These are phyloP conservation scores for Zalaria obscura DNA, from an alignment of 2,329 filamentous ascomycete species.

Conservation along the genomic window DNA sequence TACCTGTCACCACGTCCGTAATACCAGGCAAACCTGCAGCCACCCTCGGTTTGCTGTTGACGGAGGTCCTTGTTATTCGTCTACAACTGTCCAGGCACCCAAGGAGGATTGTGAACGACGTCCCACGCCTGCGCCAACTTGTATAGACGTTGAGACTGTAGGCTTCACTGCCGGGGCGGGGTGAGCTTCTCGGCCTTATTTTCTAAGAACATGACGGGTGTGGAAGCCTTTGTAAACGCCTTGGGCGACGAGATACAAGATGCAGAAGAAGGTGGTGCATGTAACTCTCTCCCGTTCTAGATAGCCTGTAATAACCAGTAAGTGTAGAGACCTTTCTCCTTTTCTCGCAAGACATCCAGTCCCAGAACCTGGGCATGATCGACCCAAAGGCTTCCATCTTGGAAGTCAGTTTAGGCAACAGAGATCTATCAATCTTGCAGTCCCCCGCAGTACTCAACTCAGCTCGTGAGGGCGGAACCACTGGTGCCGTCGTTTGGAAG, in stretches of 20 bases:
- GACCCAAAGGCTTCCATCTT: constrained; percentile 53
- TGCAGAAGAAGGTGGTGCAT: constrained; percentile 7
- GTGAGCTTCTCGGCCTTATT: no score
- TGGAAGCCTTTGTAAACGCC: constrained; percentile 21
- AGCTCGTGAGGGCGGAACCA: constrained; percentile 57
- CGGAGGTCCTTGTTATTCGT: no score
- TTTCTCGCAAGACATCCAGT: constrained; percentile 63
- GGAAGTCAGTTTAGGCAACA: constrained; percentile 47
- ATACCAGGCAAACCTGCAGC: no score
- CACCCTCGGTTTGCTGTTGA: no score
- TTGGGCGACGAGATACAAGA: constrained; percentile 29
- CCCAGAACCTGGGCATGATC: constrained; percentile 72
- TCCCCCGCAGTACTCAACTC: constrained; percentile 73
- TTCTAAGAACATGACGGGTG: neutral
- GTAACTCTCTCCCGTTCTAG: neutral
- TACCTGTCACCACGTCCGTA: no score
- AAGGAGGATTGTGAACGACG: no score
- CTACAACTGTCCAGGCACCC: no score
- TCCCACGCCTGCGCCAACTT: no score
- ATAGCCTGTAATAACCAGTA: constrained; percentile 7
- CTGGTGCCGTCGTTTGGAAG: constrained; percentile 77
- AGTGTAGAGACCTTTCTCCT: constrained; percentile 69
- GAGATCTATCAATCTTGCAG: constrained; percentile 65
- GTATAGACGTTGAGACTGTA: no score
- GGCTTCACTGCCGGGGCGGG: no score